These are phyloP conservation scores for Capsicum chinense DNA, from an alignment of 257 asterid genomes.

Conservation along the genomic window DNA sequence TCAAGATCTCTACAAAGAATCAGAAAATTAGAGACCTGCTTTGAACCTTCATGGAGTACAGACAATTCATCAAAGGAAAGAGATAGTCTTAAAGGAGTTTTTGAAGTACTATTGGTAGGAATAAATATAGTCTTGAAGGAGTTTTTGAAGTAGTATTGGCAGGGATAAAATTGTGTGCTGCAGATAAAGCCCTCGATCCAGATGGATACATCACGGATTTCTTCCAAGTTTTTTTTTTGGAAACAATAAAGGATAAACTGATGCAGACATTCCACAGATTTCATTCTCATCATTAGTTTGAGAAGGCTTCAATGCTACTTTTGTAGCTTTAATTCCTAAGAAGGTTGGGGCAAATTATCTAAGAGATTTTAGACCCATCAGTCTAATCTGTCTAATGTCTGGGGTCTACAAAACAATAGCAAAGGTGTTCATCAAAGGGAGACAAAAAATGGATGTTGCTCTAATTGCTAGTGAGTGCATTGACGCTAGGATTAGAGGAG, in stretches of 20 bases:
- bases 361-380: no score
- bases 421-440: no score
- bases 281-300: not conserved
- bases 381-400: no score
- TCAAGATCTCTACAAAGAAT: not conserved
- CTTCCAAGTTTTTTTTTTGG: not conserved
- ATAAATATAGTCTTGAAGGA: no score
- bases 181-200: not conserved
- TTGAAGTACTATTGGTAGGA: not conserved
- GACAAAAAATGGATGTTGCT: no score
- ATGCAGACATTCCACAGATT: not conserved
- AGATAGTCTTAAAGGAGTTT: not conserved
- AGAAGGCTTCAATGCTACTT: not conserved
- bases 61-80: not conserved
- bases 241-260: not conserved
- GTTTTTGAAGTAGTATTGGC: not conserved
- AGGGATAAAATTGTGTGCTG: not conserved
- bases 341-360: no score
- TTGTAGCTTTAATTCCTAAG: no score
- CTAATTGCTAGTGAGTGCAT: no score
- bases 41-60: not conserved
- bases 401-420: no score
- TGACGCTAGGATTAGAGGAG: no score
- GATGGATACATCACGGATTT: not conserved
- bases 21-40: not conserved